These are phyloP conservation scores for Penicillium sp. DNA, from an alignment of 2,329 filamentous ascomycete genomes.

Conservation along the genomic window DNA sequence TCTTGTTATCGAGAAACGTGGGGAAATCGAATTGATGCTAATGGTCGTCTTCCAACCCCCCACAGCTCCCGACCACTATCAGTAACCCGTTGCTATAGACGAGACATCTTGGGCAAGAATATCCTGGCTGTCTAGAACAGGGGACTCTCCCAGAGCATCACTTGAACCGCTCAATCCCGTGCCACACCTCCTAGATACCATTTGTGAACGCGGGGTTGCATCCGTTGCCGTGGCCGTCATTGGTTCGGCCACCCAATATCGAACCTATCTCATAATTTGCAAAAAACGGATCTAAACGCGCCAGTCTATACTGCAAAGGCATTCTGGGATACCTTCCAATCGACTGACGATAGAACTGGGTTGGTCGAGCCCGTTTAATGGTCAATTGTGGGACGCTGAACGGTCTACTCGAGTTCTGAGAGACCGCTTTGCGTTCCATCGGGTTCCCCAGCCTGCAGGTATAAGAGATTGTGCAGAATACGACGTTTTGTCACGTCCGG, in stretches of 20 bases:
- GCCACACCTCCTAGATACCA: neutral
- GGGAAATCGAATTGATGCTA: constrained; percentile 8
- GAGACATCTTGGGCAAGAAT: neutral
- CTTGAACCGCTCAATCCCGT: neutral
- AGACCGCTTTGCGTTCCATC: constrained; percentile 53
- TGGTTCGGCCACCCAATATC: neutral
- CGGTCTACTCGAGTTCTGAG: constrained; percentile 49
- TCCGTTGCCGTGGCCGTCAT: constrained; percentile 4
- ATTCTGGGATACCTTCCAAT: neutral
- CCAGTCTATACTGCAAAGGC: neutral
- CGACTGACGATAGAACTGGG: constrained; percentile 5
- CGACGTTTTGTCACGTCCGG: neutral
- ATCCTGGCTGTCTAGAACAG: neutral
- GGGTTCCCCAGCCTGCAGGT: constrained; percentile 45
- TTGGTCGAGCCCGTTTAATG: constrained; percentile 34
- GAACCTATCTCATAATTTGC: neutral
- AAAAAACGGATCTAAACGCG: neutral
- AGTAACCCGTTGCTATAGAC: constrained; percentile 9
- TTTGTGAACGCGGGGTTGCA: constrained; percentile 13
- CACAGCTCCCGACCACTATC: constrained; percentile 11
- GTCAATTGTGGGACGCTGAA: constrained; percentile 50
- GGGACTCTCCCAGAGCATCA: neutral
- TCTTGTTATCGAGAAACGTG: neutral
- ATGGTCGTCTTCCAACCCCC: constrained; percentile 1
- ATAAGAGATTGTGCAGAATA: neutral